A percentile compares a stretch with the other conserved stretches of the same genome.
Conservation (phyloP, 768 basidiomycete genomes). For the Kwoniella sp. region DNA sequence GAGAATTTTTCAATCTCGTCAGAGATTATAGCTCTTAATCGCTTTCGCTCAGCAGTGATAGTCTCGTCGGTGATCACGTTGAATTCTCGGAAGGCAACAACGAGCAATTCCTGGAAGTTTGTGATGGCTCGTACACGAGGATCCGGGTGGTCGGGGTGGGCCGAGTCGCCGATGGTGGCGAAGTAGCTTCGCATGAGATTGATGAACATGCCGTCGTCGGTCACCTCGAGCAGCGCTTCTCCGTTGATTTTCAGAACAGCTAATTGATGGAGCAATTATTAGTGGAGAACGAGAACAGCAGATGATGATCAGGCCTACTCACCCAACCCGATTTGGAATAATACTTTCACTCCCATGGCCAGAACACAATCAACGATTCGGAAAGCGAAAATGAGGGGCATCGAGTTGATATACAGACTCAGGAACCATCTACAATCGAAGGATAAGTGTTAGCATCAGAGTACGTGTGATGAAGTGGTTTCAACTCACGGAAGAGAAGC, state of each 20-base stretch:
- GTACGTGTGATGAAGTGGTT: too few species aligned
- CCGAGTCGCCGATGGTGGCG: conserved; percentile 85
- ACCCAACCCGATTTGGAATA: conserved; percentile 86
- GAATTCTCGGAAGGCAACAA: conserved; percentile 97
- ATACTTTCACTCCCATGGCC: conserved; percentile 97
- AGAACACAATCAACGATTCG: conserved; percentile 97
- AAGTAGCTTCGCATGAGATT: conserved; percentile 96
- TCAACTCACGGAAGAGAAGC: conserved; percentile 75
- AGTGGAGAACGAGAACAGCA: neutral
- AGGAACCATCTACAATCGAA: conserved; percentile 72
- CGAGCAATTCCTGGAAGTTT: conserved; percentile 92
- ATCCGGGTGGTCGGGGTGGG: conserved; percentile 84
- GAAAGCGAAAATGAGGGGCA: conserved; percentile 91
- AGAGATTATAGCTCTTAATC: conserved; percentile 85
- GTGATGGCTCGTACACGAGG: conserved; percentile 90
- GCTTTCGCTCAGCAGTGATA: conserved; percentile 79
- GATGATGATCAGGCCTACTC: neutral
- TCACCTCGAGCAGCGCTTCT: conserved; percentile 83
- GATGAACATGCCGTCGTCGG: conserved; percentile 96
- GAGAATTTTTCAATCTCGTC: conserved; percentile 92
- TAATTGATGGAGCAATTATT: conserved; percentile 42
- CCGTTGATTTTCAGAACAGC: conserved; percentile 98
- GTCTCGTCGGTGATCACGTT: conserved; percentile 93
- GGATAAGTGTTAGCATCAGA: too few species aligned
- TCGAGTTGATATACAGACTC: conserved; percentile 71